These are phyloP conservation scores for Wickerhamomyces sp. DNA, from an alignment of 1,139 yeast genomes.

Conservation along the genomic window DNA sequence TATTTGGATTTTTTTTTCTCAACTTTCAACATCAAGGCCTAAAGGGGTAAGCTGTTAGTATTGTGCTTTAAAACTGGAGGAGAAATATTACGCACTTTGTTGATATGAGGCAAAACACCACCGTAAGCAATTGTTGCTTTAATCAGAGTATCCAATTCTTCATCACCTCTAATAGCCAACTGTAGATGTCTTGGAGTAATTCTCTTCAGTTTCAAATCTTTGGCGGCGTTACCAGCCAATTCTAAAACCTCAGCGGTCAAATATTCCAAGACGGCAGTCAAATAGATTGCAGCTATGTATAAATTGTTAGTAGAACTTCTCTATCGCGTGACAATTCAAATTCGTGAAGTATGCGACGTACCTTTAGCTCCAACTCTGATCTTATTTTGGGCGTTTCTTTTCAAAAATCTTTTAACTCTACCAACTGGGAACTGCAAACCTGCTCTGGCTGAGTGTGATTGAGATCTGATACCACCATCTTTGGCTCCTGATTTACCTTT, in stretches of 20 bases:
- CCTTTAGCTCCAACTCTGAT: slow-evolving; percentile 92
- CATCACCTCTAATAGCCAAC: slow-evolving; percentile 98
- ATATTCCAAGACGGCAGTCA: slow-evolving; percentile 95
- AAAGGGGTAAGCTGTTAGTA: slow-evolving; percentile 4
- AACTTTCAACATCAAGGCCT: slow-evolving; percentile 82
- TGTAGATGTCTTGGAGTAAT: slow-evolving; percentile 98
- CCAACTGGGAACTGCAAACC: slow-evolving; percentile 99
- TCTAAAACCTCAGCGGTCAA: slow-evolving; percentile 97
- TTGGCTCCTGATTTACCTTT: slow-evolving; percentile 86
- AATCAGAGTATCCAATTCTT: slow-evolving; percentile 91
- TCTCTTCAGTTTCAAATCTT: slow-evolving; percentile 96
- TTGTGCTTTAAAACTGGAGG: background rate
- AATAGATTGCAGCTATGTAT: slow-evolving; percentile 73
- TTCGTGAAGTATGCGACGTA: slow-evolving; percentile 13
- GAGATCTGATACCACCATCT: slow-evolving; percentile 57
- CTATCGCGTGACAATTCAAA: too few relatives aligned
- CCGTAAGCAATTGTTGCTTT: slow-evolving; percentile 98
- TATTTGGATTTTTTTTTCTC: slow-evolving; percentile 62
- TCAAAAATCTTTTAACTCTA: slow-evolving; percentile 92
- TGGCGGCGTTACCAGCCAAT: slow-evolving; percentile 98
- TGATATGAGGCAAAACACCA: slow-evolving; percentile 98
- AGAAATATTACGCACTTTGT: slow-evolving; percentile 41
- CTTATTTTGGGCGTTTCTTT: slow-evolving; percentile 86
- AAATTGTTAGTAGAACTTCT: slow-evolving; percentile 14
- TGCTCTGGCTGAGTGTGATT: slow-evolving; percentile 95